Conservation (phyloP, 2,329 filamentous ascomycete species). For the Scytalidium lignicola region DNA sequence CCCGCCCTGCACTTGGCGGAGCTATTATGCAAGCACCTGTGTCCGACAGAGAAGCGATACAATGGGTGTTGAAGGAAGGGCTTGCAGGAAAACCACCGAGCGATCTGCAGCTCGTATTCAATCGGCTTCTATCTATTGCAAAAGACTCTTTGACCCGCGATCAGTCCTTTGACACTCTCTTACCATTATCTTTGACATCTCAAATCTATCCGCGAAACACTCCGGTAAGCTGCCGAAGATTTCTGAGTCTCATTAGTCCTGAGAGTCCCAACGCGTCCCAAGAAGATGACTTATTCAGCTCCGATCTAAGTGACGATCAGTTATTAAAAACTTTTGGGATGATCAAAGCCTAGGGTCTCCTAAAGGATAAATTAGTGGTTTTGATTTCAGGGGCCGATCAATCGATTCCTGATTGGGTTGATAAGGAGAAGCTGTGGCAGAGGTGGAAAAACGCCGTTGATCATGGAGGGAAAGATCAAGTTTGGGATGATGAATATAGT, state of each 20-base stretch:
- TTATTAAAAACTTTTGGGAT: conserved; percentile 51
- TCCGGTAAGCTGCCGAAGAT: conserved; percentile 25
- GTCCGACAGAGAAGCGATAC: conserved; percentile 52
- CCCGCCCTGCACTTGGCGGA: conserved; percentile 46
- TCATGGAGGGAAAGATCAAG: conserved; percentile 23
- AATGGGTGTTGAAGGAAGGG: conserved; percentile 30
- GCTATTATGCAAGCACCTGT: conserved; percentile 60
- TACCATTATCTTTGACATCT: conserved; percentile 28
- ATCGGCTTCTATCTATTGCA: conserved; percentile 32
- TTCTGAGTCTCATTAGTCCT: conserved; percentile 41
- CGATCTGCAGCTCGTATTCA: conserved; percentile 29
- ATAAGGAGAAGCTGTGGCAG: conserved; percentile 37
- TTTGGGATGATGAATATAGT: conserved; percentile 44
- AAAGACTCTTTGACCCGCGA: conserved; percentile 21
- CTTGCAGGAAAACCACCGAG: conserved; percentile 24
- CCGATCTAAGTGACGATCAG: conserved; percentile 47
- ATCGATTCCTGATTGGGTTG: conserved; percentile 35
- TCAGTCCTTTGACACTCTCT: conserved; percentile 23
- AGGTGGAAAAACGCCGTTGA: conserved; percentile 38
- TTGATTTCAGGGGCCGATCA: conserved; percentile 42
- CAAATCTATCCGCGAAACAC: conserved; percentile 26
- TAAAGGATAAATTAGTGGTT: conserved; percentile 35
- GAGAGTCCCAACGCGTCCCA: conserved; percentile 43
- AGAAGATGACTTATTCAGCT: conserved; percentile 62
- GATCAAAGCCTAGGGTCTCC: conserved; percentile 30